Base-by-base conservation (phyloP, 495 filamentous ascomycete species). In the Penicillium silybi region DNA sequence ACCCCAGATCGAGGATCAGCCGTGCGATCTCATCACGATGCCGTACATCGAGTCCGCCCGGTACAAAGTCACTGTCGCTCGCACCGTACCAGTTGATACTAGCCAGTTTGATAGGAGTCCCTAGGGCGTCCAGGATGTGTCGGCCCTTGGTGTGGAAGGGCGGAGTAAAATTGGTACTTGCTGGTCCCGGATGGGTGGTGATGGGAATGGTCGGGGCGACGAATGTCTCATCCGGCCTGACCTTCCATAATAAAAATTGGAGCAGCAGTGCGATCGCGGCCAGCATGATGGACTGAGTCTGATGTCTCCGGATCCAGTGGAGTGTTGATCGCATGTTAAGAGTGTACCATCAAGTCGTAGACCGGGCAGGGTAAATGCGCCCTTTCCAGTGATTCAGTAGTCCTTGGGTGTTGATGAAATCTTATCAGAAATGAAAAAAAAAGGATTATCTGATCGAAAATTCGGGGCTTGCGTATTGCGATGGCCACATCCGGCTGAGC, bases 41-140 rank as follows among this genome's bases (percentile, higher is more conserved):
- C 53, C 73, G 75, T 5, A 79, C 57, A 38, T 85, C 80, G 32
- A 85, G 70, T 8, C 81, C 82, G 13, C 78, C 77, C 6, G 78
- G 78, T n/a, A 84, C 73, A 62, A 79, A 84, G 20, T 78, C 60
- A 66, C 80, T 74, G 53, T 85, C 81, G 52, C 76, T 80, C 10
- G 72, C 81, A 16, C 82, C 81, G 57, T 84, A 85, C 82, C 82
- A 85, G 62, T 85, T 85, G 58, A 85, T 67, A 22, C 75, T 79
- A 15, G 78, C 68, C 11, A 85, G 70, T 62, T 81, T 81, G 59
- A 80, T 75, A 25, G 77, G 71, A 29, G 66, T 64, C 22, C 72
- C 76, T 6, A 68, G 55, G 3, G 74, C 59, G 61, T 85, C 81
- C 26, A 82, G 68, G n/a, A 85, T 69, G 49, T 83, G 57, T 20